phyloP scores from a whole-genome alignment of 352 stramenopile species.

The Elongisporangium undulatum region DNA sequence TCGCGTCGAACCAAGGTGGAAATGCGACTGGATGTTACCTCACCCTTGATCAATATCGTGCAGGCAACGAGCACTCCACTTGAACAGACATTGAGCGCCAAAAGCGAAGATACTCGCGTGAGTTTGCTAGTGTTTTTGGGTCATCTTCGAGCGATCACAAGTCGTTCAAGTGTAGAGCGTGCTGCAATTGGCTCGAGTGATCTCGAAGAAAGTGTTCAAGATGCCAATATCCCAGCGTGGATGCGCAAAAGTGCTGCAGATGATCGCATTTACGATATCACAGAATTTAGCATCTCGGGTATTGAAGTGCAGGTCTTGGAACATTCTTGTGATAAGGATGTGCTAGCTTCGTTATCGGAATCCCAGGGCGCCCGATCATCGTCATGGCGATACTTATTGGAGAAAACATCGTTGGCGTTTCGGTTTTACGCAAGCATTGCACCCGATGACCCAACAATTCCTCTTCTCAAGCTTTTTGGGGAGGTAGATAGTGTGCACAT shows the following conservation, averaged over 20 bases:
- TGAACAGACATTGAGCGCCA: constrained; percentile 4
- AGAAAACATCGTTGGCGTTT: constrained; percentile 72
- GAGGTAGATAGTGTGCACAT: constrained; percentile 63
- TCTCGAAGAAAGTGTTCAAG: neutral
- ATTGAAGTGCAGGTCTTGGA: constrained; percentile 74
- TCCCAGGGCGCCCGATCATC: constrained; percentile 2
- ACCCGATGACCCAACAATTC: constrained; percentile 71
- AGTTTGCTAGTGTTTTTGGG: constrained; percentile 71
- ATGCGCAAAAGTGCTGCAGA: constrained; percentile 18
- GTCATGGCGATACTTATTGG: constrained; percentile 53
- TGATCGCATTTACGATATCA: constrained; percentile 65
- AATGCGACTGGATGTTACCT: constrained; percentile 75
- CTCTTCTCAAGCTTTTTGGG: constrained; percentile 72
- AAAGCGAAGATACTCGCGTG: constrained; percentile 22
- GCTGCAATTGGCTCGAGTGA: constrained; percentile 9
- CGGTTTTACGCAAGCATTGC: constrained; percentile 76
- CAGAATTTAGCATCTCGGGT: constrained; percentile 72
- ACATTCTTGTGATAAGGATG: constrained; percentile 9
- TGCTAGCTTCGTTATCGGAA: constrained; percentile 7
- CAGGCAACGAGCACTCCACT: constrained; percentile 26
- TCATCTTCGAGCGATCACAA: constrained; percentile 64
- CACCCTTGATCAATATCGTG: constrained; percentile 70
- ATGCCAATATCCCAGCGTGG: constrained; percentile 1
- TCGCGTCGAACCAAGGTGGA: constrained; percentile 66
- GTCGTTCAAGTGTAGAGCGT: constrained; percentile 20